Base-by-base conservation (phyloP, 2,329 filamentous ascomycete species). In the Fusarium sp. region DNA sequence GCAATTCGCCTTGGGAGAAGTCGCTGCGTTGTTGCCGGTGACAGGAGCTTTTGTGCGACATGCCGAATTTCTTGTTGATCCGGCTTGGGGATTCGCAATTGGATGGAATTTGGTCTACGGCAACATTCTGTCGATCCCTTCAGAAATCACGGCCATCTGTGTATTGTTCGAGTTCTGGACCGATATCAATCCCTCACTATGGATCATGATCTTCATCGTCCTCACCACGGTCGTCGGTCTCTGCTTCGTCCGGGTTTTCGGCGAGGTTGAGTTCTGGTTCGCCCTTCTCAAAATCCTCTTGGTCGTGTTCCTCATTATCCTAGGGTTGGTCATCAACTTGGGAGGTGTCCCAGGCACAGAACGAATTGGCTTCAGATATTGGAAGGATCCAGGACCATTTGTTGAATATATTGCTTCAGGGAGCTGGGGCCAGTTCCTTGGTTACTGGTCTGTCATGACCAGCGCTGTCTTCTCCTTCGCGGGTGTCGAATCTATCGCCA, bases 401-500 rank as follows among this genome's bases (percentile, higher is more conserved):
- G 89, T 91, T 39, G 88, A 91, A 75, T 89, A 91, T 77, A 87
- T 93, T n/a, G 85, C 85, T 6, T 83, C 82, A 0, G 87, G 89
- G 0, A 83, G 88, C 36, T 89, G 85, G 83, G 92, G 91, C 20
- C 84, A 85, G 20, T 94, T 94, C 77, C 84, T 93, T 9, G 92
- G 92, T 13, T 90, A 93, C 75, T 87, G 88, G 62, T 88, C 90
- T 42, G 87, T 90, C 54, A 89, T 89, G 56, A 88, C 87, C 17
- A 89, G 89, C 26, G 90, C 92, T 62, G 89, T 92, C 54, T 92
- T 90, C 77, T 92, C 90, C 76, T 93, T 92, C 78, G 90, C 91
- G 4, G 93, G 93, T 20, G 90, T 90, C 34, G 87, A 89, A 76
- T 87, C 85, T 32, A 84, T 92, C 58, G 88, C 91, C 72, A 91